Conservation (phyloP, 164 flowering plant species). For the Akebia trifoliata region DNA sequence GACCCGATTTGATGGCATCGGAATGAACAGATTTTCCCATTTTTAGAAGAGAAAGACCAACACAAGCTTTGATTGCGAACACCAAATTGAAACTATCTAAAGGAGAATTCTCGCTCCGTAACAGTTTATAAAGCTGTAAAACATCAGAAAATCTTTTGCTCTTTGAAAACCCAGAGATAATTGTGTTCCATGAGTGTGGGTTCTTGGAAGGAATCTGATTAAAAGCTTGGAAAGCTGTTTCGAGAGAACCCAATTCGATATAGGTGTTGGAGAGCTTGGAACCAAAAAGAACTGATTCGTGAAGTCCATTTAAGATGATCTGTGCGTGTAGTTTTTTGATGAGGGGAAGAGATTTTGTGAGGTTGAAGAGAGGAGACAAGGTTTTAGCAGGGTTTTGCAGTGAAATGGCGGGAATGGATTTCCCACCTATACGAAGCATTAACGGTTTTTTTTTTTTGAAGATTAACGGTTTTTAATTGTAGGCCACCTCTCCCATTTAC, state of each 20-base stretch:
- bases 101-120: constrained; percentile 10
- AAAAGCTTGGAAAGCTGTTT: constrained; percentile 11
- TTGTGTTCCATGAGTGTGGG: constrained; percentile 21
- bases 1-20: constrained; percentile 12
- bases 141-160: constrained; percentile 7
- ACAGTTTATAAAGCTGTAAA: constrained; percentile 3
- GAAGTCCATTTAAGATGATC: constrained; percentile 10
- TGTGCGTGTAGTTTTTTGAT: constrained; percentile 17
- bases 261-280: constrained; percentile 12
- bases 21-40: constrained; percentile 14
- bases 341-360: constrained; percentile 6
- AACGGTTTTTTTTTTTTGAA: background rate
- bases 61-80: constrained; percentile 16
- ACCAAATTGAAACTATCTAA: constrained; percentile 19
- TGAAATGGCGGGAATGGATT: constrained; percentile 13
- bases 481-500: too few relatives aligned
- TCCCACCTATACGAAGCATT: constrained; percentile 6
- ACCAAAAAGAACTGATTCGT: constrained; percentile 5
- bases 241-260: constrained; percentile 9
- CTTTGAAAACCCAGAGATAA: constrained; percentile 17
- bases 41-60: constrained; percentile 3
- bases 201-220: constrained; percentile 15
- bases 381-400: constrained; percentile 11
- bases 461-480: too few relatives aligned
- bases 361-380: constrained; percentile 8